A percentile compares a stretch with the other conserved stretches of the same genome.
These are phyloP conservation scores for Irpex sp. DNA, from an alignment of 1,284 basidiomycete species.

Conservation along the genomic window DNA sequence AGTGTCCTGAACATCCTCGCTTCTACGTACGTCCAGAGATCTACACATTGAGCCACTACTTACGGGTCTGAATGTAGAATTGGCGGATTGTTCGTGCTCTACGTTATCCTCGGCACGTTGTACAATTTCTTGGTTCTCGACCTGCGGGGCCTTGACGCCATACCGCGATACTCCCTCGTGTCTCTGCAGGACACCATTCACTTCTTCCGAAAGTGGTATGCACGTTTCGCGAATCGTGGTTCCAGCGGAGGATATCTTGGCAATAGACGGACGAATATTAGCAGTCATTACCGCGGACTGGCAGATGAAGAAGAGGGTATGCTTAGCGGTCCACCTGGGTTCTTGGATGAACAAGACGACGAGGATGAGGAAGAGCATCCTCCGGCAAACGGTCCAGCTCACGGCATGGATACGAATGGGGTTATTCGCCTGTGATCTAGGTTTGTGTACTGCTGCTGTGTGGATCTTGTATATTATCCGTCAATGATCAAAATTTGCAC, in stretches of 20 bases:
- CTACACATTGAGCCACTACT: neutral
- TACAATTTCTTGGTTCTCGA: conserved; percentile 70
- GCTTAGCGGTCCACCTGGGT: conserved; percentile 28
- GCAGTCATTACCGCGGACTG: conserved; percentile 27
- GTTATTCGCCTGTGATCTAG: conserved; percentile 29
- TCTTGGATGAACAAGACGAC: conserved; percentile 28
- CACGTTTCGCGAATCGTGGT: conserved; percentile 21
- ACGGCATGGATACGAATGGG: conserved; percentile 27
- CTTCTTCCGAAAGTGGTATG: conserved; percentile 23
- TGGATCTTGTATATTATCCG: neutral
- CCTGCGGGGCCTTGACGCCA: conserved; percentile 57
- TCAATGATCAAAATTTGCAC: neutral
- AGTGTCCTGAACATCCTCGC: conserved; percentile 50
- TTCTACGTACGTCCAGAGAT: conserved; percentile 40
- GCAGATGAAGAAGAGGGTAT: conserved; percentile 30
- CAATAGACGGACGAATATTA: conserved; percentile 15
- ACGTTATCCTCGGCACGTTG: conserved; percentile 56
- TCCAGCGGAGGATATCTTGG: conserved; percentile 19
- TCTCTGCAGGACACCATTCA: conserved; percentile 28
- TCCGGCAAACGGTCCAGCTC: conserved; percentile 14
- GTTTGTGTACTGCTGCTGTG: neutral
- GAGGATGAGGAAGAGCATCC: conserved; percentile 23
- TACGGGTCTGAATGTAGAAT: conserved; percentile 30
- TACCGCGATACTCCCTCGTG: conserved; percentile 60
- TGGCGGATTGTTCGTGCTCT: conserved; percentile 50